These are phyloP conservation scores for Leishmania amazonensis DNA, from an alignment of 208 protist species.

Conservation along the genomic window DNA sequence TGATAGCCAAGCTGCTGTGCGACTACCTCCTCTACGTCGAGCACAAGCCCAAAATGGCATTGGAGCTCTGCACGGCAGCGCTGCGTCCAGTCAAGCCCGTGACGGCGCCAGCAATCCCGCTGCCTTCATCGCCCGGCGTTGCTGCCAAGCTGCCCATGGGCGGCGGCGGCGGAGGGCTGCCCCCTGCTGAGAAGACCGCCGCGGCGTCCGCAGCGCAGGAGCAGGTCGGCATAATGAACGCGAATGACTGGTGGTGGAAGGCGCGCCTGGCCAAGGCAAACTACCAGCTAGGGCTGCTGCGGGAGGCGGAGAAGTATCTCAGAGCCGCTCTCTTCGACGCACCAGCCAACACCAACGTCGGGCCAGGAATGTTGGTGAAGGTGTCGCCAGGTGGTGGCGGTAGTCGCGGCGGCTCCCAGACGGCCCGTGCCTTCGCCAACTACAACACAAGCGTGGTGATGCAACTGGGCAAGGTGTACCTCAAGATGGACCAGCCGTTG, in stretches of 20 bases:
- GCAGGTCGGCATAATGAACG: conserved; percentile 52
- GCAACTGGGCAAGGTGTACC: conserved; percentile 94
- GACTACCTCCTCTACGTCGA: conserved; percentile 96
- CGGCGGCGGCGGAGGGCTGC: conserved; percentile 5
- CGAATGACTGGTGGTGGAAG: conserved; percentile 97
- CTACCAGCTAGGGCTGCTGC: conserved; percentile 95
- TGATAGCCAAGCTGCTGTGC: conserved; percentile 93
- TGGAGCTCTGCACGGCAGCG: conserved; percentile 85
- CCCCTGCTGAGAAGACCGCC: conserved; percentile 3
- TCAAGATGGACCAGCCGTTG: conserved; percentile 94
- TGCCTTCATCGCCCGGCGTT: background rate
- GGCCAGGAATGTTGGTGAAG: background rate
- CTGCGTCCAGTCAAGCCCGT: conserved; percentile 35
- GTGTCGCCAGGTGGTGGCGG: background rate
- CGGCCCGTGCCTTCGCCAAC: conserved; percentile 37
- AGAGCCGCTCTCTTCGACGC: conserved; percentile 72
- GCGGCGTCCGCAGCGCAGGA: conserved; percentile 9
- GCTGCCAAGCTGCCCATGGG: conserved; percentile 18
- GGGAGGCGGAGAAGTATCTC: conserved; percentile 94
- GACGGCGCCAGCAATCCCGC: background rate
- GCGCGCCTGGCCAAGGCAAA: conserved; percentile 92
- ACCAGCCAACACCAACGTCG: background rate
- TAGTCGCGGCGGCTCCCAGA: conserved; percentile 5
- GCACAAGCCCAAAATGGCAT: conserved; percentile 89
- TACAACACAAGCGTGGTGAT: conserved; percentile 89